Conservation (phyloP, 805 yeast species). For the Candida sanyiensis region DNA sequence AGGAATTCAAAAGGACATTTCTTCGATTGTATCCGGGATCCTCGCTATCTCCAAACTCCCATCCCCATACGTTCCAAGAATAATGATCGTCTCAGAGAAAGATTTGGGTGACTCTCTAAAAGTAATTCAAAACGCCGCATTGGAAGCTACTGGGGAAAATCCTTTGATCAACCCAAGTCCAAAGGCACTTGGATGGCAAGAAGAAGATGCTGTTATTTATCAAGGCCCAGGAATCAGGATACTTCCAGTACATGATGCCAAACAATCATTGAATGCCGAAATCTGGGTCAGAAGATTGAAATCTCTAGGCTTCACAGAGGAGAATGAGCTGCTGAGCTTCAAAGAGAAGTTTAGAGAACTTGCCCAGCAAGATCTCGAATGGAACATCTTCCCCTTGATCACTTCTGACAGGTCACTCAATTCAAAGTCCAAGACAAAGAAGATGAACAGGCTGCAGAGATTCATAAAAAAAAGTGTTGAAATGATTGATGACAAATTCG, state of each 20-base stretch:
- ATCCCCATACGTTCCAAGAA: background rate
- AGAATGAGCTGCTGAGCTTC: background rate
- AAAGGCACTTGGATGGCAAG: background rate
- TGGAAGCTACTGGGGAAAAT: background rate
- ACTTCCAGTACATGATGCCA: background rate
- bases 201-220: background rate
- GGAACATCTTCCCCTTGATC: conserved; percentile 4
- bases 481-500: conserved; percentile 1
- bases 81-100: background rate
- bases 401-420: background rate
- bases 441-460: background rate
- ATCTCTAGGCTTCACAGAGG: conserved; percentile 1
- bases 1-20: background rate
- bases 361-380: conserved; percentile 2
- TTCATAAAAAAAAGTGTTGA: background rate
- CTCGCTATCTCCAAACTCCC: background rate
- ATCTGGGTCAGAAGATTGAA: conserved; percentile 8
- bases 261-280: background rate
- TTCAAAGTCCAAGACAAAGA: background rate
- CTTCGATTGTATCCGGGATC: background rate
- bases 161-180: background rate
- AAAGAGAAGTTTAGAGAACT: background rate
- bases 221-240: background rate
- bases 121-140: background rate
- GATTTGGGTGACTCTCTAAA: background rate